Evolutionary conservation across 2,329 filamentous ascomycete genomes (phyloP).

Genomic region (Rutstroemia sp.): DNA sequence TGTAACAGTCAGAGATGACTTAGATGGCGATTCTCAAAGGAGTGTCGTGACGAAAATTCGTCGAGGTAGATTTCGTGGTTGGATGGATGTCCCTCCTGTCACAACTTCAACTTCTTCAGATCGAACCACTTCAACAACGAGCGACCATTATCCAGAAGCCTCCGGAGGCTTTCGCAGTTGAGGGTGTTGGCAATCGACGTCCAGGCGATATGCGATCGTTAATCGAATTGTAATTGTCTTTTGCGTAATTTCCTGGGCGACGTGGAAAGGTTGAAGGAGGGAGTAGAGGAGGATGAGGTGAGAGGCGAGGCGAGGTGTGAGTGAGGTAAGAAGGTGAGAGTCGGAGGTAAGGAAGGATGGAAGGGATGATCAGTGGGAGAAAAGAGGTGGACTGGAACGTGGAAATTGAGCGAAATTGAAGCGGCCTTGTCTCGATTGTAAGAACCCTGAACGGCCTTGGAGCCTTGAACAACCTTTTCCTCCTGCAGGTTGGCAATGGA

Average conservation of each 20-base stretch:
- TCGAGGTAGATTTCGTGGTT: constrained; percentile 13
- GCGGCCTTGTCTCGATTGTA: constrained; percentile 2
- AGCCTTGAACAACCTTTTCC: constrained; percentile 2
- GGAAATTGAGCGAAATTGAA: not conserved
- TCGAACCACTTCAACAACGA: constrained; percentile 23
- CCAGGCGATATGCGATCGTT: not conserved
- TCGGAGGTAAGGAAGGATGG: constrained; percentile 2
- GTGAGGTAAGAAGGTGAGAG: not conserved
- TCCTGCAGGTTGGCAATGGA: not conserved
- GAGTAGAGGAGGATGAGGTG: not conserved
- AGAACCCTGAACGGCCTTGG: not conserved
- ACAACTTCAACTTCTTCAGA: constrained; percentile 15
- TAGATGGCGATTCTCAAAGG: constrained; percentile 25
- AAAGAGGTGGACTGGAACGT: too few species aligned
- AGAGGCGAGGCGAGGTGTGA: not conserved
- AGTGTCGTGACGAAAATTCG: constrained; percentile 32
- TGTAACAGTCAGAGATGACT: constrained; percentile 7
- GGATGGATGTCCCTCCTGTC: constrained; percentile 13
- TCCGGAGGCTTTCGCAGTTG: constrained; percentile 24
- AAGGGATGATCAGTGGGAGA: not conserved
- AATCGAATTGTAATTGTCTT: not conserved
- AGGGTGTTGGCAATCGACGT: constrained; percentile 11
- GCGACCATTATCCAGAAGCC: constrained; percentile 28
- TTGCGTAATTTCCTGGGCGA: constrained; percentile 1
- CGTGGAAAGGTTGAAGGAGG: constrained; percentile 4